Percentiles rank a stretch among this genome's conserved stretches.
Conservation (phyloP, 768 basidiomycete species). For the Pulveroboletus sp. region DNA sequence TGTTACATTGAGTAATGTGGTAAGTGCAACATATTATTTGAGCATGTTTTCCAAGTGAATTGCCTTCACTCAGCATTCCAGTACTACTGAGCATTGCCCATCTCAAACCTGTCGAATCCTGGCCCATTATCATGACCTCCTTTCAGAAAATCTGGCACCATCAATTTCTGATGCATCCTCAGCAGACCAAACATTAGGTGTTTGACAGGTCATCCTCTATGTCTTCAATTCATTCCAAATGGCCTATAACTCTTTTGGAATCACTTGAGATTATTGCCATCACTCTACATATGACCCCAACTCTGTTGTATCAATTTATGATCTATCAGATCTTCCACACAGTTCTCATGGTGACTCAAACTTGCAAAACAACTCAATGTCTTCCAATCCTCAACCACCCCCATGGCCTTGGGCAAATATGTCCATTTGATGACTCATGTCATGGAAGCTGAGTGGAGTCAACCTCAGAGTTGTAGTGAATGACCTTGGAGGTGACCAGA, state of each 20-base stretch:
- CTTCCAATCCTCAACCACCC: too few relatives aligned
- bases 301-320: background rate
- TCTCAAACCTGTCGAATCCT: background rate
- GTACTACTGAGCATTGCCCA: background rate
- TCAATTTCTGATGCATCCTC: too few relatives aligned
- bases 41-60: background rate
- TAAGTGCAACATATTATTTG: background rate
- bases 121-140: background rate
- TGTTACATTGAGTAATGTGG: background rate
- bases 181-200: background rate
- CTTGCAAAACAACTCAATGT: background rate
- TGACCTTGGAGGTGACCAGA: too few relatives aligned
- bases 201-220: background rate
- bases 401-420: too few relatives aligned
- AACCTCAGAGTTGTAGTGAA: too few relatives aligned
- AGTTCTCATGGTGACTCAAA: background rate
- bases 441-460: too few relatives aligned
- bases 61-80: background rate
- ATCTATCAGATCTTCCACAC: background rate
- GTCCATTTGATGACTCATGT: too few relatives aligned
- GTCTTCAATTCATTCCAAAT: background rate
- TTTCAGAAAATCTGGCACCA: background rate
- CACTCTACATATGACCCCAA: slow-evolving; percentile 5
- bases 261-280: background rate
- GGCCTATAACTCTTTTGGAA: background rate